Conservation (phyloP, 1,284 basidiomycete genomes). For the Rhodotorula sp. region DNA sequence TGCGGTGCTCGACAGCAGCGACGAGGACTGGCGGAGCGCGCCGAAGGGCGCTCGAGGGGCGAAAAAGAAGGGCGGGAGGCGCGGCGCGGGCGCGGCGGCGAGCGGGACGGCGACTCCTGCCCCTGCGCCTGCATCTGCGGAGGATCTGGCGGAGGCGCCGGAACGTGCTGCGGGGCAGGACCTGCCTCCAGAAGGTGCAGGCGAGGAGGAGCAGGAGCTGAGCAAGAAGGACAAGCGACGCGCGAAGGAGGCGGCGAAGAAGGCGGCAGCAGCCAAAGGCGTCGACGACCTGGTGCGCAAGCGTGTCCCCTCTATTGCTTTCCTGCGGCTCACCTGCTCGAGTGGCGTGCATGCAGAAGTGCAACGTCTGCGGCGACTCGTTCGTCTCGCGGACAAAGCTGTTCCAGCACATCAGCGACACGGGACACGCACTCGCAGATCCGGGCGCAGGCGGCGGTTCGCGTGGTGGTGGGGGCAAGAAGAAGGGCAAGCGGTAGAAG, state of each 20-base stretch:
- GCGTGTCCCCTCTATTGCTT: neutral
- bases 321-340: neutral
- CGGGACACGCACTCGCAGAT: conserved; percentile 68
- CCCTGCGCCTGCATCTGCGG: neutral
- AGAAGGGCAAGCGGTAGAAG: conserved; percentile 36
- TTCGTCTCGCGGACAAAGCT: conserved; percentile 77
- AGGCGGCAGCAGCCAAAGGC: conserved; percentile 52
- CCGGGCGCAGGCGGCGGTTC: neutral
- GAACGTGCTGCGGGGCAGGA: neutral
- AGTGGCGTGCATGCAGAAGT: conserved; percentile 53
- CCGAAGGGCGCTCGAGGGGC: neutral
- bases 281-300: conserved; percentile 6
- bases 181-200: neutral
- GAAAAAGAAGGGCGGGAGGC: conserved; percentile 20
- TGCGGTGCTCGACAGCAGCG: neutral
- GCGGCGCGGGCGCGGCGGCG: neutral
- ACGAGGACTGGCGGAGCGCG: neutral
- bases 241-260: conserved; percentile 74
- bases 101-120: conserved; percentile 3
- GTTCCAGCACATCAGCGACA: conserved; percentile 71
- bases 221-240: conserved; percentile 81
- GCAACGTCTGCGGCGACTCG: conserved; percentile 68
- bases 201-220: conserved; percentile 52
- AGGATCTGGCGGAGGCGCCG: conserved; percentile 8
- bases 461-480: conserved; percentile 14